Base-by-base conservation (phyloP, 2,329 filamentous ascomycete genomes). In the Grosmannia huntii region DNA sequence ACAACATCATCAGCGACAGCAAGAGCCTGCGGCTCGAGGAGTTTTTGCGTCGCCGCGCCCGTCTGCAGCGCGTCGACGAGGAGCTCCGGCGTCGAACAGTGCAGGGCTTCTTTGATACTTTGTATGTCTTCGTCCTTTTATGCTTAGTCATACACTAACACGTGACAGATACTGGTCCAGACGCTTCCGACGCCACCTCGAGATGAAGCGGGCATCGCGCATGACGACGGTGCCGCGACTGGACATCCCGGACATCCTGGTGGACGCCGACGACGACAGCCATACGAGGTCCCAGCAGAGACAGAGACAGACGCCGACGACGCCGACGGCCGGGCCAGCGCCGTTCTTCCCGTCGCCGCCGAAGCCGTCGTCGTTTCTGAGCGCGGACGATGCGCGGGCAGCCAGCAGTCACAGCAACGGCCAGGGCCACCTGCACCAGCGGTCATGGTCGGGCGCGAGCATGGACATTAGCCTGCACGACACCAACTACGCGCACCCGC, bases 1-100 rank as follows among this genome's bases (percentile, higher is more conserved):
- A 99, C 78, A 99, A 97, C 67, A 90, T 99, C 67, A 99, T 99
- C 69, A 96, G 86, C 64, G 94, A 99, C 71, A 96, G 87, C 75
- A 96, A 96, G 77, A 96, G 90, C 71, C 75, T 99, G 67, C 86
- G 81, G 61, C 80, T 99, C 2, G 94, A 99, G 67, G 94, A 99
- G 68, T 99, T 96, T 70, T 73, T 99, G 59, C 86, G 92, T 59
- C 89, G 95, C 44, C 85, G 92, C 61, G 90, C 91, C 36, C 84
- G 92, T 57, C 78, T 99, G 53, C 92, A 97, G 69, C 86, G 92
- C 61, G 92, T 99, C 1, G 90, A 99, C 66, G 92, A 99, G 71
- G 90, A 94, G 64, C 90, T 97, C 50, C 87, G 90, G 59, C 84
- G 95, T 59, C 88, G 92, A 62, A 84, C 91, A 31, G 94, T 99